Percentiles rank a stretch among this genome's conserved stretches.
Conservation (phyloP, 345 rosid species). For the Ceriops decandra region DNA sequence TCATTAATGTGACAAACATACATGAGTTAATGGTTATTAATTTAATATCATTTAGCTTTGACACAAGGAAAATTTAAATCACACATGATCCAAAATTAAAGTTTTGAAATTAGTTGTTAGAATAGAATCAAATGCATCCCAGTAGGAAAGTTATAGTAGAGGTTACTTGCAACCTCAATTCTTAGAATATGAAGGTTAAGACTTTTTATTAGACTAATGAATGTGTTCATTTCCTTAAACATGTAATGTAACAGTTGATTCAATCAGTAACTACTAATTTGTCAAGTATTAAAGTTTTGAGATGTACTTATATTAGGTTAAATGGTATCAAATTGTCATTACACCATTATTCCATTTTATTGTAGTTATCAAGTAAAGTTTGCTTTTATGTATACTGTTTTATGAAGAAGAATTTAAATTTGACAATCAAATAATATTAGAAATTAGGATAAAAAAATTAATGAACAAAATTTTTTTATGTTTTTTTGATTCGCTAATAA, state of each 20-base stretch:
- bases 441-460: too few species aligned
- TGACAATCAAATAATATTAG: too few species aligned
- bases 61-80: conserved; percentile 41
- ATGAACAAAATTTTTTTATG: too few species aligned
- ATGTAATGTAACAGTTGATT: neutral
- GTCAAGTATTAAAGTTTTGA: too few species aligned
- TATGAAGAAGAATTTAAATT: too few species aligned
- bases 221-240: neutral
- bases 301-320: too few species aligned
- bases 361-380: too few species aligned
- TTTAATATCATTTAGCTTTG: conserved; percentile 16
- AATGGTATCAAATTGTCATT: too few species aligned
- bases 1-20: neutral
- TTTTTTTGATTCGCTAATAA: too few species aligned
- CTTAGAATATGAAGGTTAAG: conserved; percentile 49
- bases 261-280: too few species aligned
- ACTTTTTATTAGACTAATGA: neutral
- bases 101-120: conserved; percentile 77
- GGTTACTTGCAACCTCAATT: conserved; percentile 57
- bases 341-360: too few species aligned
- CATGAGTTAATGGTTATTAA: conserved; percentile 2
- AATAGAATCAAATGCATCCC: conserved; percentile 93
- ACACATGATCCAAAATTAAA: conserved; percentile 58
- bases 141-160: conserved; percentile 89
- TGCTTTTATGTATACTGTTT: too few species aligned